Evolutionary conservation across 176 grass and related monocot genomes (phyloP), one percentile per base, ranked within the genome.

Genomic region (Aegilops longissima): DNA sequence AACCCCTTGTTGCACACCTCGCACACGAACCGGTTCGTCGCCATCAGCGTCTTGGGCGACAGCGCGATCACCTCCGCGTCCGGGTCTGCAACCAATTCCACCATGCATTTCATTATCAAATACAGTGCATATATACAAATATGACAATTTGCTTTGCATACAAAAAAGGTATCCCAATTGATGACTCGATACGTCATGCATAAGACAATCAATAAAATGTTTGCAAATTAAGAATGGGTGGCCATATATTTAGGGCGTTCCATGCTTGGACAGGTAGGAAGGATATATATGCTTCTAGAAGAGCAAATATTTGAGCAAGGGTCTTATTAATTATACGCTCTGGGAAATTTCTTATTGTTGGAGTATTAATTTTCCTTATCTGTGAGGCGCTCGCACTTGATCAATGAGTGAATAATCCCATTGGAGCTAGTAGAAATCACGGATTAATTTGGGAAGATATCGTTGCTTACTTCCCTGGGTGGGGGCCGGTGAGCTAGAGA

Each of bases 1-100:
- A 99, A 99, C 8, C 97, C 97, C 85, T 99, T 99, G 80, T 94
- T 94, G 92, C 97, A 99, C 66, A 99, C 97, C 94, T 99, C 97
- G 81, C 97, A 99, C 59, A 99, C 89, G 82, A 99, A 99, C 21
- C 97, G 76, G 85, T 99, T 99, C 56, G 97, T 97, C 71, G 97
- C 94, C 92, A 99, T 5, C 47, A 99, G 92, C 44, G 97, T 93
- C 85, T 89, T 95, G n/a, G 97, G 97, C 3, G 97, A 97, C 33
- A 99, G 83, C 23, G 97, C 97, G 66, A 99, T 99, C 89, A 99
- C 97, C 85, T 99, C 97, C 0, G 97, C 97, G 81, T 97, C 97
- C 0, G 97, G 97, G 87, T 96, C 97, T 94, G 90, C 39, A 38
- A 8, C 20, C 54, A 78, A 23, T 44, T 38, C 21, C 4, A 17